These are phyloP conservation scores for Centrapalus pauciflorus DNA, from an alignment of 129 eudicot species.

Conservation along the genomic window DNA sequence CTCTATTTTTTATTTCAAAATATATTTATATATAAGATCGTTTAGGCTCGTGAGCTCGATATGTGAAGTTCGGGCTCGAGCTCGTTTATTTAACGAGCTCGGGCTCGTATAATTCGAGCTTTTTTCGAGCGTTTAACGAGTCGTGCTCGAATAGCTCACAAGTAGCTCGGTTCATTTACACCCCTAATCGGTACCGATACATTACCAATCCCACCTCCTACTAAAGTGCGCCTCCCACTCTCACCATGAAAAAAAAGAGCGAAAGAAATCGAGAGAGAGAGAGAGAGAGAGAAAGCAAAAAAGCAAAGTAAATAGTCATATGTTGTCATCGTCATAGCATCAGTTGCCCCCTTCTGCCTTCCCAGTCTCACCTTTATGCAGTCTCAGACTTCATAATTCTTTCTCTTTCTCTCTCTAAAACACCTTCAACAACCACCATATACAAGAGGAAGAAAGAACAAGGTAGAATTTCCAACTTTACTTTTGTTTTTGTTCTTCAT, in stretches of 20 bases:
- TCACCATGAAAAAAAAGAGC: conserved; percentile 14
- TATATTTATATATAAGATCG: too few relatives aligned
- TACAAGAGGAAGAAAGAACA: neutral
- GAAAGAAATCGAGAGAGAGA: neutral
- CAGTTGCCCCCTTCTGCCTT: conserved; percentile 19
- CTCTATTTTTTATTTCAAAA: too few relatives aligned
- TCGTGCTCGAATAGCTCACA: too few relatives aligned
- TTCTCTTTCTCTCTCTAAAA: neutral
- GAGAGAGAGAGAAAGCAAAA: conserved; percentile 8
- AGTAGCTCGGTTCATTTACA: too few relatives aligned
- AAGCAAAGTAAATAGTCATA: conserved; percentile 22
- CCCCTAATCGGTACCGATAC: too few relatives aligned
- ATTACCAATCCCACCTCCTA: too few relatives aligned
- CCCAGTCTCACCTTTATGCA: conserved; percentile 23
- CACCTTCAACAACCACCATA: neutral
- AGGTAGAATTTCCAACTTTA: neutral
- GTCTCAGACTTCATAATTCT: neutral
- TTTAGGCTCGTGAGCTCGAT: too few relatives aligned
- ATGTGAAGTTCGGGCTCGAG: too few relatives aligned
- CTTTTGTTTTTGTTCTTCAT: neutral
- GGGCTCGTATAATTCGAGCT: too few relatives aligned
- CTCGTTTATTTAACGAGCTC: too few relatives aligned
- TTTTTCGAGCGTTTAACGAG: too few relatives aligned
- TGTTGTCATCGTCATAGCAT: conserved; percentile 27
- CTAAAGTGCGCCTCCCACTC: conserved; percentile 17